Percentiles rank a stretch among this genome's conserved stretches.
phyloP scores from a whole-genome alignment of 352 stramenopile species.

The Phytophthora litchii region DNA sequence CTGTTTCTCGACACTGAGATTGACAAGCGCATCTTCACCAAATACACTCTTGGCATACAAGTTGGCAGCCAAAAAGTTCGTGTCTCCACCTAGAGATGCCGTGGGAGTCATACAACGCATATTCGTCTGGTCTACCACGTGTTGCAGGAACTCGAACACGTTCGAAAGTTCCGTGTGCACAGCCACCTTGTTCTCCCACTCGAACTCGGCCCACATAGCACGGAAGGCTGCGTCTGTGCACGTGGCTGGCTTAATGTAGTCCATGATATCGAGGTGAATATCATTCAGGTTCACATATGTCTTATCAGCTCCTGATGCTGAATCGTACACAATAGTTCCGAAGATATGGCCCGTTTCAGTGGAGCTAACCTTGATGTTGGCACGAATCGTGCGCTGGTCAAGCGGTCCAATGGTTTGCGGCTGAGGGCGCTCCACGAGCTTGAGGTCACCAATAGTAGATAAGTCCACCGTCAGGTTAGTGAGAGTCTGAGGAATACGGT shows the following conservation, averaged over 20 bases:
- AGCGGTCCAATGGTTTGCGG: constrained; percentile 97
- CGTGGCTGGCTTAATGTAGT: constrained; percentile 98
- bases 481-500: constrained; percentile 98
- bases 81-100: constrained; percentile 87
- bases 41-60: constrained; percentile 93
- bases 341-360: constrained; percentile 99
- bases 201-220: constrained; percentile 99
- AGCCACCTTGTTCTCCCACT: constrained; percentile 99
- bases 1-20: constrained; percentile 99
- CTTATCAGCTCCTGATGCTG: constrained; percentile 95
- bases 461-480: constrained; percentile 99
- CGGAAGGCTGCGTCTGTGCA: constrained; percentile 98
- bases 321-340: constrained; percentile 99
- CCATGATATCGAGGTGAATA: constrained; percentile 99
- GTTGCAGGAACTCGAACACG: constrained; percentile 97
- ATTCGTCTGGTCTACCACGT: constrained; percentile 99
- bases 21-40: constrained; percentile 99
- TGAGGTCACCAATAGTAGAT: constrained; percentile 99
- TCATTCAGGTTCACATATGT: constrained; percentile 99
- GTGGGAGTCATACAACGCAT: constrained; percentile 99
- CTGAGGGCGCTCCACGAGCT: constrained; percentile 98
- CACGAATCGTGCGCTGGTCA: constrained; percentile 96
- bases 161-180: constrained; percentile 98
- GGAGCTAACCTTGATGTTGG: constrained; percentile 99
- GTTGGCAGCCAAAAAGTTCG: constrained; percentile 94